A percentile compares a stretch with the other conserved stretches of the same genome.
Evolutionary conservation across 1,139 yeast genomes (phyloP).

Genomic region (Scheffersomyces cryptocercus): DNA sequence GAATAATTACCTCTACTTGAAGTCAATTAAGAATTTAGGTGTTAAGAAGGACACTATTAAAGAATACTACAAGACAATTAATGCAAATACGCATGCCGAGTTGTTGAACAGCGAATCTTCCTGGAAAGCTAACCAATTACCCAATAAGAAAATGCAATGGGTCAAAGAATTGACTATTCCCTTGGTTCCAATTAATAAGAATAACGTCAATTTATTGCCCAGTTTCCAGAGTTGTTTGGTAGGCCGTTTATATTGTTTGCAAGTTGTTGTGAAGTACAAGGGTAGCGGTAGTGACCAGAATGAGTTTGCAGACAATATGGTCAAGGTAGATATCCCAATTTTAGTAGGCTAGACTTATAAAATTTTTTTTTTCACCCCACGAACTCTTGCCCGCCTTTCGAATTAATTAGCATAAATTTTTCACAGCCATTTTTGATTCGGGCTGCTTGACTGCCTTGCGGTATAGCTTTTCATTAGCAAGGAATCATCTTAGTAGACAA

Average conservation of each 20-base stretch:
- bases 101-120: conserved; percentile 22
- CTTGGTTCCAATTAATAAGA: conserved; percentile 33
- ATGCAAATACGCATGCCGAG: conserved; percentile 22
- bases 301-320: conserved; percentile 36
- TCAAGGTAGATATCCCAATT: conserved; percentile 43
- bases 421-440: too few relatives aligned
- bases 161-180: conserved; percentile 31
- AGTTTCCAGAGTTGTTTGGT: conserved; percentile 47
- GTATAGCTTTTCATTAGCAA: too few relatives aligned
- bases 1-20: conserved; percentile 37
- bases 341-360: conserved; percentile 32
- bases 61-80: conserved; percentile 35
- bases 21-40: conserved; percentile 40
- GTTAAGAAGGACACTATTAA: conserved; percentile 44
- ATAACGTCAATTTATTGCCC: conserved; percentile 42
- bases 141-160: conserved; percentile 26
- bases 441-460: too few relatives aligned
- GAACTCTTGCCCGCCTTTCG: too few relatives aligned
- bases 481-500: too few relatives aligned
- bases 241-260: conserved; percentile 45
- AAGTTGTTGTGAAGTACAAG: conserved; percentile 39
- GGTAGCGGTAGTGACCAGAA: conserved; percentile 38
- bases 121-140: conserved; percentile 30
- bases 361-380: too few relatives aligned
- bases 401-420: too few relatives aligned